Conservation (phyloP, 1,284 basidiomycete genomes). For the Sanguinoderma infundibulare region DNA sequence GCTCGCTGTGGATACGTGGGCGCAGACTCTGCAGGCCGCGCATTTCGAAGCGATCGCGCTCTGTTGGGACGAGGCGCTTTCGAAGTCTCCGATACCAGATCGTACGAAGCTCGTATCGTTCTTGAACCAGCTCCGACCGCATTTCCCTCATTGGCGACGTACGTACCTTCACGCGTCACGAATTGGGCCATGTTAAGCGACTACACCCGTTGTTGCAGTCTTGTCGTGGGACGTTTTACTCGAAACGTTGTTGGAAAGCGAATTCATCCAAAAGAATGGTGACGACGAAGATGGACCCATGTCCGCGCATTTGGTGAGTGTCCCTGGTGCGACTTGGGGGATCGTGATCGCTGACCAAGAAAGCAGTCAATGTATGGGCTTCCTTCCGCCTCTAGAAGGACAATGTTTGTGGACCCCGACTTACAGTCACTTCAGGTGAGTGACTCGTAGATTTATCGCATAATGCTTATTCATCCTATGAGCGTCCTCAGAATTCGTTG, state of each 20-base stretch:
- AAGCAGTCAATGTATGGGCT: constrained; percentile 52
- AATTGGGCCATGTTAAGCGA: not conserved
- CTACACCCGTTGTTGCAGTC: constrained; percentile 43
- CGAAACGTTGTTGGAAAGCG: constrained; percentile 60
- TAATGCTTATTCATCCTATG: not conserved
- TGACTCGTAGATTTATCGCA: not conserved
- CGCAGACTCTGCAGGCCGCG: constrained; percentile 60
- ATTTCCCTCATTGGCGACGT: constrained; percentile 72
- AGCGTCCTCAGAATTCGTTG: constrained; percentile 50
- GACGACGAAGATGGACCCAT: constrained; percentile 45
- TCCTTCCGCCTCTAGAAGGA: constrained; percentile 32
- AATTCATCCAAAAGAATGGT: constrained; percentile 45
- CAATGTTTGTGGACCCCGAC: constrained; percentile 46
- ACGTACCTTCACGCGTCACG: not conserved
- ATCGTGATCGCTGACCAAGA: not conserved
- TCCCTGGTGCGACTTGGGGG: not conserved
- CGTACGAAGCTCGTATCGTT: constrained; percentile 62
- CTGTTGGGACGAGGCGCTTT: constrained; percentile 67
- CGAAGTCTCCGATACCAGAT: constrained; percentile 58
- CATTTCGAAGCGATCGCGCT: constrained; percentile 65
- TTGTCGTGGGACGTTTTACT: constrained; percentile 65
- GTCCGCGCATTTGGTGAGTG: constrained; percentile 47
- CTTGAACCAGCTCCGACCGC: constrained; percentile 63
- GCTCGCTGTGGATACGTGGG: constrained; percentile 56
- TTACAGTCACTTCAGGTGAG: constrained; percentile 52